phyloP scores from a whole-genome alignment of 805 yeast genomes.

The Cyberlindnera euphorbiiphila region DNA sequence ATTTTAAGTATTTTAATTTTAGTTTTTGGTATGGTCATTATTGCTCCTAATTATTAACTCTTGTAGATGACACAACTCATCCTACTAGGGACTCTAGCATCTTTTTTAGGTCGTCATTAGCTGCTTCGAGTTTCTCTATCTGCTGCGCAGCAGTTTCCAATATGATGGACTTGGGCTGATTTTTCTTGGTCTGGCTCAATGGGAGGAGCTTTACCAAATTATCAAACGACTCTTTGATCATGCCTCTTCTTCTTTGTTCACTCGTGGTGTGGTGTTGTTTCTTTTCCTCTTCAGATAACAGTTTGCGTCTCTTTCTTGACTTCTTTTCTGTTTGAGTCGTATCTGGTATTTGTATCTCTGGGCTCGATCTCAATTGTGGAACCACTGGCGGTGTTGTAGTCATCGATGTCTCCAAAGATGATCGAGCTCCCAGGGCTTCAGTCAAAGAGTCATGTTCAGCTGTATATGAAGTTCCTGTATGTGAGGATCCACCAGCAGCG shows the following conservation, averaged over 20 bases:
- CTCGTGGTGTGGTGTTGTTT: conserved; percentile 26
- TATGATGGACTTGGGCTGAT: conserved; percentile 22
- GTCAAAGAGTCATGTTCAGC: background rate
- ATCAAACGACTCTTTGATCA: conserved; percentile 26
- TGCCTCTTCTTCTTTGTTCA: conserved; percentile 25
- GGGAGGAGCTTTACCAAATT: conserved; percentile 21
- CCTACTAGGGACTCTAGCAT: conserved; percentile 6
- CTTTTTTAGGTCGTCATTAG: conserved; percentile 18
- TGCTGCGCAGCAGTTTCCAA: conserved; percentile 23
- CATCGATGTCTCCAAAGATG: background rate
- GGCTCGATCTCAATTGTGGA: conserved; percentile 6
- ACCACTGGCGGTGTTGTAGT: background rate
- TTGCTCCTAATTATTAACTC: too few relatives aligned
- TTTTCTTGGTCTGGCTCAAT: conserved; percentile 14
- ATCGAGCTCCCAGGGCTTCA: background rate
- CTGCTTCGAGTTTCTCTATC: conserved; percentile 16
- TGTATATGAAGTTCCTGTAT: background rate
- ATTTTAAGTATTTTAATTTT: background rate
- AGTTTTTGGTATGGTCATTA: background rate
- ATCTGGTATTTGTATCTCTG: background rate
- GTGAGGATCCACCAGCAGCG: conserved; percentile 1
- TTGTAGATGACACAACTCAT: too few relatives aligned
- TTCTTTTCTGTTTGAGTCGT: background rate
- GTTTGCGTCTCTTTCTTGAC: conserved; percentile 10
- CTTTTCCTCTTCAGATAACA: conserved; percentile 26